Conservation (phyloP, 2,329 filamentous ascomycete genomes). For the Seiridium cupressi region DNA sequence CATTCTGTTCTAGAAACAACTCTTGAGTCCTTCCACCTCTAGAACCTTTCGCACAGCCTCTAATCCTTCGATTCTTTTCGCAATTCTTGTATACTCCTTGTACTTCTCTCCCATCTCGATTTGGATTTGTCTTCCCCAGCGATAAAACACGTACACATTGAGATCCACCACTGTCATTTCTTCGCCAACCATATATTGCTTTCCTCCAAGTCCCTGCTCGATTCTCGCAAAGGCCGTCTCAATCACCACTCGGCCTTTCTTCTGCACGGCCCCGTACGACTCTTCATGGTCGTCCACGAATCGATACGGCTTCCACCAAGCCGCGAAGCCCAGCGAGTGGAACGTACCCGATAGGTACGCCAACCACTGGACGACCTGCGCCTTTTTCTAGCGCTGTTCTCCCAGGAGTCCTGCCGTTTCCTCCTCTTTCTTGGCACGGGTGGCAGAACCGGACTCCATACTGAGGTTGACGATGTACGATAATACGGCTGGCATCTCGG, state of each 20-base stretch:
- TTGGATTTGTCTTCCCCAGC: constrained; percentile 12
- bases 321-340: constrained; percentile 26
- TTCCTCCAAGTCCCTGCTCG: constrained; percentile 13
- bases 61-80: constrained; percentile 12
- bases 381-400: constrained; percentile 14
- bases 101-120: constrained; percentile 14
- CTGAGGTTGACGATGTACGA: constrained; percentile 24
- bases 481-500: constrained; percentile 30
- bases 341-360: constrained; percentile 29
- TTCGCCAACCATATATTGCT: constrained; percentile 16
- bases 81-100: constrained; percentile 13
- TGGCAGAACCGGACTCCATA: constrained; percentile 8
- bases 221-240: constrained; percentile 15
- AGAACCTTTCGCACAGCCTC: constrained; percentile 11
- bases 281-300: constrained; percentile 20
- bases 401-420: constrained; percentile 15
- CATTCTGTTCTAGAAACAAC: no score
- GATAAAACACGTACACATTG: constrained; percentile 19
- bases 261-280: constrained; percentile 11
- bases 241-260: constrained; percentile 13
- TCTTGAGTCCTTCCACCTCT: not conserved
- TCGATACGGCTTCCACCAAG: constrained; percentile 21
- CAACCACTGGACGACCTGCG: constrained; percentile 30
- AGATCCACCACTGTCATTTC: constrained; percentile 20
- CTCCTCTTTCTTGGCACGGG: not conserved